Base-by-base conservation (phyloP, 345 rosid genomes). In the Cochlearia excelsa region DNA sequence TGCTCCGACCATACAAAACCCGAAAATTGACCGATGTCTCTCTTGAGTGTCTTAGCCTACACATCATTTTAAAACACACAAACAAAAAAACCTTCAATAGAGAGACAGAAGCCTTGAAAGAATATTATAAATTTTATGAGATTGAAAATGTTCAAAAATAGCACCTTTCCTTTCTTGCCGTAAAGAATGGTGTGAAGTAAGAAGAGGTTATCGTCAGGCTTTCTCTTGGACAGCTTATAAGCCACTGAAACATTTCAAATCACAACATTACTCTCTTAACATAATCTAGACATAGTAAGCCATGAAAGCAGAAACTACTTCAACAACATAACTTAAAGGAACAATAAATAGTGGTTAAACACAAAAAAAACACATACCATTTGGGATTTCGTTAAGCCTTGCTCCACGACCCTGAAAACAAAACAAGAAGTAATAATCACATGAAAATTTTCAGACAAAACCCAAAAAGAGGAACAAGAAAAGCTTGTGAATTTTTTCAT, bases 101-200 rank as follows among this genome's bases (percentile, higher is more conserved):
- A 55, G 27, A 47, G 4, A 42, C 30, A 30, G 5, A 43, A 30
- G 23, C 42, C 23, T 9, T 33, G 2, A 4, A 7, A 9, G 7
- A 7, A 3, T 1, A 31, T 30, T 16, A 9, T 26, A 48, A 44
- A 42, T 23, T 23, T 31, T 34, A 4, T 49, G 40, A 45, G 7
- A 3, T 2, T 8, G 44, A 16, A 27, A 0, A 35, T 33, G 58
- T 5, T 49, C 16, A 61, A 47, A 54, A 1, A 52, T n/a, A 23
- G 68, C 68, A 93, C 99, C 97, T 93, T 93, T 61, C 77, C 99
- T 77, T 87, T 93, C 87, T 87, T 93, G 62, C 97, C 99, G 51
- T 78, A 93, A 54, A 93, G 92, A 65, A 93, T 71, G 10, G 75
- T 57, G 49, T 93, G 99, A 70, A 93, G 88, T 65, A 82, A 59